Conservation (phyloP, 495 filamentous ascomycete species). For the Glarea lozoyensis region DNA sequence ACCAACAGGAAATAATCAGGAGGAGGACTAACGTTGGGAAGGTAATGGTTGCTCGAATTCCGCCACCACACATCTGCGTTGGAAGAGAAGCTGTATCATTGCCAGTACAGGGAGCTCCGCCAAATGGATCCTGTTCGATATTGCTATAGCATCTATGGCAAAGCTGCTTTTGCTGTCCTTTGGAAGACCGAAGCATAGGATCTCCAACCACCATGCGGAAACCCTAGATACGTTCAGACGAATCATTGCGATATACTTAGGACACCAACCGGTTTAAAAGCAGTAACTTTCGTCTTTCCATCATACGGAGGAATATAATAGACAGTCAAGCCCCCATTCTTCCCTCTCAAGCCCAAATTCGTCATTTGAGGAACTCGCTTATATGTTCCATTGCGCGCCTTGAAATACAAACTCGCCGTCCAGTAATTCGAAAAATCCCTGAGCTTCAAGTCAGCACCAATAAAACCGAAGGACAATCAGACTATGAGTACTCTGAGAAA, state of each 20-base stretch:
- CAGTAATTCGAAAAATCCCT: conserved; percentile 70
- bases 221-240: conserved; percentile 37
- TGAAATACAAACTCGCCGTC: conserved; percentile 56
- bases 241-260: neutral
- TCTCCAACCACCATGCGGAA: conserved; percentile 73
- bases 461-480: too few relatives aligned
- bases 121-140: neutral
- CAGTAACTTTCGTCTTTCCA: conserved; percentile 32
- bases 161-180: conserved; percentile 1
- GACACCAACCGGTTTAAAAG: conserved; percentile 30
- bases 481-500: conserved; percentile 40
- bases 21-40: conserved; percentile 47
- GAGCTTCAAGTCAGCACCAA: too few relatives aligned
- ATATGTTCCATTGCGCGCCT: conserved; percentile 53
- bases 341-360: conserved; percentile 13
- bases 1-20: conserved; percentile 24
- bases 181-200: conserved; percentile 21
- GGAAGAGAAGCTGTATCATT: conserved; percentile 42
- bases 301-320: conserved; percentile 35
- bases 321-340: conserved; percentile 36
- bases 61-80: conserved; percentile 44
- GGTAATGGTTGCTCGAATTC: conserved; percentile 66
- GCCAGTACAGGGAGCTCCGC: conserved; percentile 7
- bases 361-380: conserved; percentile 38
- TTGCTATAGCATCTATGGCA: conserved; percentile 7